Evolutionary conservation across 2,329 filamentous ascomycete genomes (phyloP).

Genomic region (Lachnellula suecica): DNA sequence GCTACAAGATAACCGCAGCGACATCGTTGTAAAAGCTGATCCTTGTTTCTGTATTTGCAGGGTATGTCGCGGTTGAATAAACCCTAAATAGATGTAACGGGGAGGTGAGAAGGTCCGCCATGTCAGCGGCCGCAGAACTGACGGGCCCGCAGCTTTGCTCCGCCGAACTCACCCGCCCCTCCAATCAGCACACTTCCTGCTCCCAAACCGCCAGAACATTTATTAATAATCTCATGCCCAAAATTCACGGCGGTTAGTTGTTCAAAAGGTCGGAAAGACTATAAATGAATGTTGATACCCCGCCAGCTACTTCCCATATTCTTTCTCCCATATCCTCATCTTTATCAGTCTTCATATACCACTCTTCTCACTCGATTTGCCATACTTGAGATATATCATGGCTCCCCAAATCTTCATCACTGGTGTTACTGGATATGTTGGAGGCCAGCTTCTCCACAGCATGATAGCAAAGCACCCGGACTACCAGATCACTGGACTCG

Average conservation of each 20-base stretch:
- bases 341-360: not conserved
- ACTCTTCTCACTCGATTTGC: not conserved
- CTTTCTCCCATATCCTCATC: not conserved
- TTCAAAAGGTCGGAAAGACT: not conserved
- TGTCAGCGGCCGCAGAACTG: not conserved
- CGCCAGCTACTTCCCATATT: not conserved
- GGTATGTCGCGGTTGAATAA: too few species aligned
- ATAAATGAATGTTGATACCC: not conserved
- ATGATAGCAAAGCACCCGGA: slow-evolving; percentile 13
- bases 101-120: not conserved
- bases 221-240: not conserved
- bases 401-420: slow-evolving; percentile 17
- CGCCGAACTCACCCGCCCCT: not conserved
- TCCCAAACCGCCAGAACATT: not conserved
- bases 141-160: not conserved
- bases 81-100: too few species aligned
- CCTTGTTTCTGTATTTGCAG: not conserved
- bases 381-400: slow-evolving; percentile 6
- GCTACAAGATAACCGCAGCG: not conserved
- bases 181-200: not conserved
- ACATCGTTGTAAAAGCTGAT: not conserved
- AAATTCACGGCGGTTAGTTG: not conserved
- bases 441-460: slow-evolving; percentile 11
- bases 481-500: slow-evolving; percentile 12
- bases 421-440: slow-evolving; percentile 20